Conservation (phyloP, 331 rosid species). For the Malus hybrid region DNA sequence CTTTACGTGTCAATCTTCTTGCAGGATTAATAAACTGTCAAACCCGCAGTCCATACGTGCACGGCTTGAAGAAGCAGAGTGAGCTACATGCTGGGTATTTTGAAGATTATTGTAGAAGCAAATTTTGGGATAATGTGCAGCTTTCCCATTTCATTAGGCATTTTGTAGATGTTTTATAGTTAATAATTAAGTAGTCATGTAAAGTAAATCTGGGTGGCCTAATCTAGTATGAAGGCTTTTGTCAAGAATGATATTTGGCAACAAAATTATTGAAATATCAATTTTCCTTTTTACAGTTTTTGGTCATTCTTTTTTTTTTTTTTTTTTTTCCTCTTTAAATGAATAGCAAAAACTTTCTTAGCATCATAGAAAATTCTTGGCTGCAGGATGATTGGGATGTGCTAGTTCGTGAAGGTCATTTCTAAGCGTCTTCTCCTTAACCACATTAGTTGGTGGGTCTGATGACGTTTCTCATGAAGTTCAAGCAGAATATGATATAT, state of each 20-base stretch:
- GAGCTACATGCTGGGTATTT: slow-evolving; percentile 1
- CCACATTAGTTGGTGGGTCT: background rate
- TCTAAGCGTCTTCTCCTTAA: background rate
- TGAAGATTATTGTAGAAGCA: background rate
- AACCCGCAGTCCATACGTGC: slow-evolving; percentile 36
- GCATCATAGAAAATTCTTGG: background rate
- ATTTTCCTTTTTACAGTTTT: background rate
- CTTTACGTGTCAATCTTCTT: background rate
- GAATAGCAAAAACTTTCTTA: background rate
- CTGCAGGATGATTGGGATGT: background rate
- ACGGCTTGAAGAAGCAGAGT: slow-evolving; percentile 61
- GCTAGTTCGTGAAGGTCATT: background rate
- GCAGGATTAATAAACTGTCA: slow-evolving; percentile 50
- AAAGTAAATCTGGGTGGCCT: background rate
- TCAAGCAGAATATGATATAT: background rate
- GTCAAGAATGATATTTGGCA: background rate
- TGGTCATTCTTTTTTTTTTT: too few relatives aligned
- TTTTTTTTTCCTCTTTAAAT: background rate
- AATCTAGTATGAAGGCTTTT: background rate
- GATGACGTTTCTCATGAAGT: background rate
- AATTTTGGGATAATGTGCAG: background rate
- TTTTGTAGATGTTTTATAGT: background rate
- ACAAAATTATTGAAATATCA: background rate
- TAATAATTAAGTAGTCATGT: background rate
- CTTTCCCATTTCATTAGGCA: background rate